Percentiles rank a stretch among this genome's conserved stretches.
Evolutionary conservation across 805 yeast species (phyloP).

Genomic region (Starmerella potacharoeniae): DNA sequence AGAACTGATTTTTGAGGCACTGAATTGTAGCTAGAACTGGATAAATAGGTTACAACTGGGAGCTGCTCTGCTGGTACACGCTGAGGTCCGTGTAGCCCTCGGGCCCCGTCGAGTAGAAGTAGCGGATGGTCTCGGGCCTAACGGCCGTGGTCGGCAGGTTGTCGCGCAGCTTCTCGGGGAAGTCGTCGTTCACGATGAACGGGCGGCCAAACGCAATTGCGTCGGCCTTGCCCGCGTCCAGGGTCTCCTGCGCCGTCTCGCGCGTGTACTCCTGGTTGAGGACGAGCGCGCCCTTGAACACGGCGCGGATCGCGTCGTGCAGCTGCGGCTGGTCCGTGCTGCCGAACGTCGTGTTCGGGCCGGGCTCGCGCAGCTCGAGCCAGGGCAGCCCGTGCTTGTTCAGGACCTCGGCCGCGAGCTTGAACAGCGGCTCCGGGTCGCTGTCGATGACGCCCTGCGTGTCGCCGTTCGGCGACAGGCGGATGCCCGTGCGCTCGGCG

Average conservation of each 20-base stretch:
- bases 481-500: not conserved
- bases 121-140: not conserved
- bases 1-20: too few relatives aligned
- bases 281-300: slow-evolving; percentile 1
- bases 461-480: not conserved
- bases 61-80: not conserved
- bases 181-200: slow-evolving; percentile 45
- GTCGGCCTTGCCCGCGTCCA: slow-evolving; percentile 11
- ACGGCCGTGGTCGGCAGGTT: not conserved
- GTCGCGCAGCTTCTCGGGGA: slow-evolving; percentile 32
- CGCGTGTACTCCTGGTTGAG: slow-evolving; percentile 13
- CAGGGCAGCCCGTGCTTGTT: not conserved
- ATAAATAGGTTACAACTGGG: too few relatives aligned
- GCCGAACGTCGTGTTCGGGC: not conserved
- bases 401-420: not conserved
- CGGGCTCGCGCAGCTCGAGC: not conserved
- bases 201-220: slow-evolving; percentile 37
- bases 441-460: not conserved
- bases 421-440: not conserved
- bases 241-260: slow-evolving; percentile 13
- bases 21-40: too few relatives aligned
- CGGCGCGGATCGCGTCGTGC: not conserved
- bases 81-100: not conserved
- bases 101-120: not conserved
- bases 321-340: not conserved